Percentiles rank a stretch among this genome's conserved stretches.
These are phyloP conservation scores for Papiliotrema terrestris DNA, from an alignment of 1,284 basidiomycete genomes.

Conservation along the genomic window DNA sequence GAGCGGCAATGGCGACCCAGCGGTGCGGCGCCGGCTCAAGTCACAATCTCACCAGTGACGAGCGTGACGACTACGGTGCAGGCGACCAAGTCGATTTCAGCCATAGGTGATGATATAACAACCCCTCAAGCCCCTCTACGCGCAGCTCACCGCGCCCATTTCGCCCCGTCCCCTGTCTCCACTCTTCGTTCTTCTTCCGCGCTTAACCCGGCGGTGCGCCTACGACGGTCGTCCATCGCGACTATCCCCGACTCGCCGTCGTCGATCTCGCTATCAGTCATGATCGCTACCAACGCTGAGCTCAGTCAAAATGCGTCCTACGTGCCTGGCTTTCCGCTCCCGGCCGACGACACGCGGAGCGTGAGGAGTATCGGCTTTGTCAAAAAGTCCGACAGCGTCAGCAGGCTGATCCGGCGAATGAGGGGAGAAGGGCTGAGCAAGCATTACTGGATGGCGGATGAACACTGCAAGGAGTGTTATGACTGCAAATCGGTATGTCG, in stretches of 20 bases:
- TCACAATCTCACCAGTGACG: conserved; percentile 42
- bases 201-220: conserved; percentile 9
- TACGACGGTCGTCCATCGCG: conserved; percentile 37
- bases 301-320: conserved; percentile 38
- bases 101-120: background rate
- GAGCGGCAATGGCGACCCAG: conserved; percentile 40
- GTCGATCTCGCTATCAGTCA: conserved; percentile 39
- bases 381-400: conserved; percentile 73
- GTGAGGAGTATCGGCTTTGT: conserved; percentile 47
- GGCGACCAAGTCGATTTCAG: conserved; percentile 3
- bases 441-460: conserved; percentile 98
- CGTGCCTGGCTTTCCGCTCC: conserved; percentile 46
- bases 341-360: conserved; percentile 44
- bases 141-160: conserved; percentile 17
- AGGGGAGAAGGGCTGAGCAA: conserved; percentile 64
- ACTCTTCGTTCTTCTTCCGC: background rate
- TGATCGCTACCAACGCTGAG: conserved; percentile 41
- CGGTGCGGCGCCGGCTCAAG: conserved; percentile 38
- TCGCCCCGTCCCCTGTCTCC: conserved; percentile 6
- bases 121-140: conserved; percentile 2
- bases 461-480: conserved; percentile 91
- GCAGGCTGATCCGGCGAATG: conserved; percentile 80
- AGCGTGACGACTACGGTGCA: conserved; percentile 40
- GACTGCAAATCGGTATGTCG: conserved; percentile 62
- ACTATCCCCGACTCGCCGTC: conserved; percentile 46